Evolutionary conservation across 805 yeast genomes (phyloP).

Genomic region (Myxozyma monticola): DNA sequence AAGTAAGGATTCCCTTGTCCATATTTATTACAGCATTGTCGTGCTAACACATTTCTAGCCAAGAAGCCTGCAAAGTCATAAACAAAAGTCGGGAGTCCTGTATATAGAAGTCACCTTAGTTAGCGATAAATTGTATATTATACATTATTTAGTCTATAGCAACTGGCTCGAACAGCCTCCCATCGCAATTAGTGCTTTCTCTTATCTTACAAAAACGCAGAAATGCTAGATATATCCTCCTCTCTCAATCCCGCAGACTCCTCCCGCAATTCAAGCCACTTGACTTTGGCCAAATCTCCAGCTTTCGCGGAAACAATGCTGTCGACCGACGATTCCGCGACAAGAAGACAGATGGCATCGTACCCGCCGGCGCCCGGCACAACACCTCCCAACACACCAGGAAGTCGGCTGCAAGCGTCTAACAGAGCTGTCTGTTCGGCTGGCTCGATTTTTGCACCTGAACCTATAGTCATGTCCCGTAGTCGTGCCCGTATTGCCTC

Average conservation of each 20-base stretch:
- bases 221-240: constrained; percentile 17
- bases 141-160: not conserved
- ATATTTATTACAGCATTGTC: too few relatives aligned
- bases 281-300: constrained; percentile 38
- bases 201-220: constrained; percentile 8
- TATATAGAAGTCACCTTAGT: too few relatives aligned
- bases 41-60: too few relatives aligned
- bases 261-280: constrained; percentile 49
- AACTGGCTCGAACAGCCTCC: too few relatives aligned
- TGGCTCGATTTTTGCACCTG: constrained; percentile 92
- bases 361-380: constrained; percentile 99
- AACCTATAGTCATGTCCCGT: constrained; percentile 56
- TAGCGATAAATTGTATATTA: not conserved
- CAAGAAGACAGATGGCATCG: constrained; percentile 83
- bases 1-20: too few relatives aligned
- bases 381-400: constrained; percentile 90
- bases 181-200: too few relatives aligned
- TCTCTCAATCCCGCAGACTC: constrained; percentile 42
- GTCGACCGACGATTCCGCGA: constrained; percentile 39
- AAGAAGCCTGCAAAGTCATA: constrained; percentile 19
- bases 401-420: constrained; percentile 54
- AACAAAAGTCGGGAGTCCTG: too few relatives aligned
- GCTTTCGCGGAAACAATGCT: not conserved
- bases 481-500: constrained; percentile 56
- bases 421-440: constrained; percentile 66